A percentile compares a stretch with the other conserved stretches of the same genome.
phyloP scores from a whole-genome alignment of 2,329 filamentous ascomycete genomes.

The Talaromyces marneffei region DNA sequence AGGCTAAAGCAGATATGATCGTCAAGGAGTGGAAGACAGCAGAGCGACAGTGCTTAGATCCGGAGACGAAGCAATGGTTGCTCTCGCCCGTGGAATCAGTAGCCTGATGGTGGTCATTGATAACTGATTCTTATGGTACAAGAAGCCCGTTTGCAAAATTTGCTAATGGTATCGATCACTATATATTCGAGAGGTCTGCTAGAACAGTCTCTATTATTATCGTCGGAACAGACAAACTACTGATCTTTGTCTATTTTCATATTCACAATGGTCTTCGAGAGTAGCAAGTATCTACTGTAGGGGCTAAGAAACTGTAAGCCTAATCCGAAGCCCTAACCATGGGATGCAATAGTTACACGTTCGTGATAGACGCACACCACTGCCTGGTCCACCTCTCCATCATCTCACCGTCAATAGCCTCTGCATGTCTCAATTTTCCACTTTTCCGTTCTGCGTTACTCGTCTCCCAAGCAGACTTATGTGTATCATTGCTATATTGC shows the following conservation, averaged over 20 bases:
- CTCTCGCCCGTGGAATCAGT: neutral
- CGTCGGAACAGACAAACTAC: too few relatives aligned
- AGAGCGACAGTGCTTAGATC: neutral
- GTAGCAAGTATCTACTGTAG: too few relatives aligned
- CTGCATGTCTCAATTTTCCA: neutral
- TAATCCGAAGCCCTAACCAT: neutral
- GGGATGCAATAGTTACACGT: neutral
- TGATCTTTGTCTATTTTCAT: too few relatives aligned
- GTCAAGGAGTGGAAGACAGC: neutral
- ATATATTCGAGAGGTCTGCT: too few relatives aligned
- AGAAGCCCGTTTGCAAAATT: neutral
- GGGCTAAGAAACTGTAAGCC: neutral
- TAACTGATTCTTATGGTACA: neutral
- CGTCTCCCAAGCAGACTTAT: neutral
- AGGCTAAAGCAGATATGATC: neutral
- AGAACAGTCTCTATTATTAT: too few relatives aligned
- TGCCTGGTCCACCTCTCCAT: neutral
- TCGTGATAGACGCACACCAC: neutral
- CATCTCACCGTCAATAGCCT: neutral
- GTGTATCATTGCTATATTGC: neutral
- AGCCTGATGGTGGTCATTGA: neutral
- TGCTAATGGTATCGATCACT: neutral
- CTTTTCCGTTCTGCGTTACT: neutral
- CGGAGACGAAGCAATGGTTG: neutral
- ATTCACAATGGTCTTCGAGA: too few relatives aligned